Evolutionary conservation across 1,284 basidiomycete genomes (phyloP).

Genomic region (Violaceomyces palustris): DNA sequence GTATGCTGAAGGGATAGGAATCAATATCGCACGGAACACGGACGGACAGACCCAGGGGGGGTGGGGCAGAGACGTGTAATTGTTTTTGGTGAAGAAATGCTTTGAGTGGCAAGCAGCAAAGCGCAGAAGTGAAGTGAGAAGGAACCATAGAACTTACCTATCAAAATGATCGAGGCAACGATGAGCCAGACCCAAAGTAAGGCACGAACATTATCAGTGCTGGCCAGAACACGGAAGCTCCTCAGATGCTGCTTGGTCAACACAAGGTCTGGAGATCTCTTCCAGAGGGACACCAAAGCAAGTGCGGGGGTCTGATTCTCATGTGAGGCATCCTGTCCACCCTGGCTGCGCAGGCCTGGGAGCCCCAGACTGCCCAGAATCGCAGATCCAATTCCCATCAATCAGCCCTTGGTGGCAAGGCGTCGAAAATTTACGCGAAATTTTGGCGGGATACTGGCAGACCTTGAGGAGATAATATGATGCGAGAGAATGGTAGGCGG

Average conservation of each 20-base stretch:
- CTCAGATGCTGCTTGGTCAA: constrained; percentile 19
- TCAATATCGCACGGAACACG: neutral
- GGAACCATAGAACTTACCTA: no score
- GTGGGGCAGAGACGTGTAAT: no score
- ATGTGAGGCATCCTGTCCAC: no score
- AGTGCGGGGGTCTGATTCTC: constrained; percentile 20
- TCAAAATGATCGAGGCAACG: constrained; percentile 26
- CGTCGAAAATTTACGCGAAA: no score
- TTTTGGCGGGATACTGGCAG: no score
- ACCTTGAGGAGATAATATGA: no score
- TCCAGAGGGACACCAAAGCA: constrained; percentile 17
- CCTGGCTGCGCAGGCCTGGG: no score
- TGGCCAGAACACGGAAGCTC: constrained; percentile 16
- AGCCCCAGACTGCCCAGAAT: no score
- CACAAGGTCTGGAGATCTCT: constrained; percentile 13
- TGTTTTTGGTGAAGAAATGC: no score
- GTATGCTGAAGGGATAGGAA: constrained; percentile 62
- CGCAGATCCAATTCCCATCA: no score
- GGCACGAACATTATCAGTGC: constrained; percentile 20
- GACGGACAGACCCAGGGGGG: neutral
- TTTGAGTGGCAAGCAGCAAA: neutral
- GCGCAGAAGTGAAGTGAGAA: constrained; percentile 6
- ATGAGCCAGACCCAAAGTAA: constrained; percentile 33
- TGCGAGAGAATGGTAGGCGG: no score
- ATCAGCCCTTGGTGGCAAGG: no score